phyloP scores from a whole-genome alignment of 2,329 filamentous ascomycete species.

The Talaromyces marneffei region DNA sequence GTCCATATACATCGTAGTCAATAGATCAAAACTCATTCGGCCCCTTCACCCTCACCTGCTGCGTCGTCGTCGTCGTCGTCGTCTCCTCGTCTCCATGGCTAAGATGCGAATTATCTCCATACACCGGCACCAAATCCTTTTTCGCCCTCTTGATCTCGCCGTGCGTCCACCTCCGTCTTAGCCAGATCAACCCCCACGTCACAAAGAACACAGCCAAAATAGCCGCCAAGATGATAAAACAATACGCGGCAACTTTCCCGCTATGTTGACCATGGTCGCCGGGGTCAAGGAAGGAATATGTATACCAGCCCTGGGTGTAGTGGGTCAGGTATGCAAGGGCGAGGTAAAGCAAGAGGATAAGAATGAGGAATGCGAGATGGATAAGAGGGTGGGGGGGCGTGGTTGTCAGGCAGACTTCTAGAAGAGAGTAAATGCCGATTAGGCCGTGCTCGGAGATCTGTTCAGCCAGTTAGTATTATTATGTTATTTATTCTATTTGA shows the following conservation, averaged over 20 bases:
- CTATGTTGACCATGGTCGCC: conserved; percentile 40
- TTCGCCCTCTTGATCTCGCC: conserved; percentile 23
- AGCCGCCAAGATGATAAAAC: conserved; percentile 53
- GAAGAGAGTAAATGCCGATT: conserved; percentile 67
- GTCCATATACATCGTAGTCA: no score
- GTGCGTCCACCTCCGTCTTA: conserved; percentile 45
- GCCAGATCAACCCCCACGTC: conserved; percentile 49
- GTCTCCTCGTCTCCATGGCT: neutral
- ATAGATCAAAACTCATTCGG: conserved; percentile 1
- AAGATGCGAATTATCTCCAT: neutral
- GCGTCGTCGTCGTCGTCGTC: neutral
- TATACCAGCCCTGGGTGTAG: conserved; percentile 65
- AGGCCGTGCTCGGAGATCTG: conserved; percentile 66
- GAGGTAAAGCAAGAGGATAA: conserved; percentile 68
- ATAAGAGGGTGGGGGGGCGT: conserved; percentile 58
- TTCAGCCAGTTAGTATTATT: neutral
- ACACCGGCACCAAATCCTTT: conserved; percentile 16
- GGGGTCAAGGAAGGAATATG: conserved; percentile 72
- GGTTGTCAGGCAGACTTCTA: conserved; percentile 66
- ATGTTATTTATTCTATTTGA: no score
- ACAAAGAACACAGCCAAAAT: conserved; percentile 50
- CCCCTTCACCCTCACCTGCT: neutral
- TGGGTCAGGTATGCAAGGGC: conserved; percentile 67
- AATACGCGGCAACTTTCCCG: conserved; percentile 58
- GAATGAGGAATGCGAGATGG: conserved; percentile 61